Evolutionary conservation across 192 early-diverging fungal genomes (phyloP).

Genomic region (Coemansia guatemalensis): DNA sequence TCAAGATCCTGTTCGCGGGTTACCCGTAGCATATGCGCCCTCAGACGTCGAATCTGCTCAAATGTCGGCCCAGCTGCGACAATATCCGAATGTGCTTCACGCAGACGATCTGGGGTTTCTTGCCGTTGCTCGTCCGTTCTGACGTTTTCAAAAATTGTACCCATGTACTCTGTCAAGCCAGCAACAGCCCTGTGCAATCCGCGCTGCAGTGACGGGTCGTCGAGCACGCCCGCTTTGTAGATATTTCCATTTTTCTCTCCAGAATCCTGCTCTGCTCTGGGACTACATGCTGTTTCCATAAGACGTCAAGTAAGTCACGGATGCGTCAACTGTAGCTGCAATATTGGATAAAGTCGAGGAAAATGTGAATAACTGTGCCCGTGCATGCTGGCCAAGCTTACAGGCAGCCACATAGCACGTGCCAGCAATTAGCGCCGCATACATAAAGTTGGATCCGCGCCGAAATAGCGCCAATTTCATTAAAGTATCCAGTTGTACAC

Average conservation of each 20-base stretch:
- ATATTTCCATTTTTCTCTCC: not conserved
- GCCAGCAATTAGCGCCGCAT: too few species aligned
- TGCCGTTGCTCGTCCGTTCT: slow-evolving; percentile 80
- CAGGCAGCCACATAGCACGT: too few species aligned
- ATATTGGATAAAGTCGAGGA: too few species aligned
- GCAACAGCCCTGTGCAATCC: slow-evolving; percentile 77
- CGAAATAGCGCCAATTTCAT: too few species aligned
- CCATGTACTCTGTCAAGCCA: slow-evolving; percentile 80
- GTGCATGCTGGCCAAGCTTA: too few species aligned
- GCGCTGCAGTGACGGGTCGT: slow-evolving; percentile 82
- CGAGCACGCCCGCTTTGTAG: slow-evolving; percentile 51
- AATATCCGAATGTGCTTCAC: slow-evolving; percentile 76
- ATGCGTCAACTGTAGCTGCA: too few species aligned
- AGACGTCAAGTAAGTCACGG: too few species aligned
- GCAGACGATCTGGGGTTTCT: slow-evolving; percentile 86
- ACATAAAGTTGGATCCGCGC: too few species aligned
- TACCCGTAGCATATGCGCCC: slow-evolving; percentile 69
- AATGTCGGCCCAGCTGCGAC: slow-evolving; percentile 74
- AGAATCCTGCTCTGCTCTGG: slow-evolving; percentile 19
- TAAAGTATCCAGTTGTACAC: too few species aligned
- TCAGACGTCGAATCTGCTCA: slow-evolving; percentile 84
- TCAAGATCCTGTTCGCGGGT: slow-evolving; percentile 76
- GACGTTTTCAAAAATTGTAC: slow-evolving; percentile 80
- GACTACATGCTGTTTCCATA: not conserved
- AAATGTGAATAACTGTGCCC: too few species aligned